These are phyloP conservation scores for Tilletia indica DNA, from an alignment of 1,284 basidiomycete species.

Conservation along the genomic window DNA sequence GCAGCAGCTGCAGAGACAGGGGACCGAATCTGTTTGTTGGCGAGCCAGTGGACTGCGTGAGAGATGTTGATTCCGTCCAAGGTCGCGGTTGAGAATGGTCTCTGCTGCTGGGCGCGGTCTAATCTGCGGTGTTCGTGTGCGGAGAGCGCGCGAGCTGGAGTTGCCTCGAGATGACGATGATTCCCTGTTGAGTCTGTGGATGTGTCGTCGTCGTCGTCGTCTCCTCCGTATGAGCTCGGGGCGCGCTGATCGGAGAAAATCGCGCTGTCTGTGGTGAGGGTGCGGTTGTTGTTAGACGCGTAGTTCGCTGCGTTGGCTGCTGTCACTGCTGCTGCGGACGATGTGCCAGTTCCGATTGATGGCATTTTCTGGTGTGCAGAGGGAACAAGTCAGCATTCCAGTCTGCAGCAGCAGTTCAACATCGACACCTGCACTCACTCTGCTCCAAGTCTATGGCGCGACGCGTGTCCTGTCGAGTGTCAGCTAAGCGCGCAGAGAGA, in stretches of 20 bases:
- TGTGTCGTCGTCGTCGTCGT: background rate
- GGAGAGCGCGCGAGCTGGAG: background rate
- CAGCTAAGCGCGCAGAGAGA: too few species aligned
- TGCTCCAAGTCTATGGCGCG: background rate
- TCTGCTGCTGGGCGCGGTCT: background rate
- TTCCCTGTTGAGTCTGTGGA: constrained; percentile 10
- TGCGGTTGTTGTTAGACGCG: background rate
- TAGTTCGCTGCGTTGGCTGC: too few species aligned
- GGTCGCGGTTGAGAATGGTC: background rate
- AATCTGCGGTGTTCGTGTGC: background rate
- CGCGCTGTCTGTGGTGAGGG: background rate
- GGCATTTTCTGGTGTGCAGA: too few species aligned
- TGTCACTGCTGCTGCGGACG: too few species aligned
- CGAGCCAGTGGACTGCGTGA: constrained; percentile 3
- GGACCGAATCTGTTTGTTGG: background rate
- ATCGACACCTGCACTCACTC: background rate
- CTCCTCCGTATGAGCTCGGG: background rate
- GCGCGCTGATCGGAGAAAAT: background rate
- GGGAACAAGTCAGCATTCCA: too few species aligned
- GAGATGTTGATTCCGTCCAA: constrained; percentile 13
- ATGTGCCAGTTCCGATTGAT: too few species aligned
- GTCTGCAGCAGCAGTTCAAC: too few species aligned
- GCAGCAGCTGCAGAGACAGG: background rate
- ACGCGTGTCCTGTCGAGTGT: background rate
- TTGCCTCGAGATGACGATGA: constrained; percentile 6